Base-by-base conservation (phyloP, 2,329 filamentous ascomycete species). In the Mycogone perniciosa region DNA sequence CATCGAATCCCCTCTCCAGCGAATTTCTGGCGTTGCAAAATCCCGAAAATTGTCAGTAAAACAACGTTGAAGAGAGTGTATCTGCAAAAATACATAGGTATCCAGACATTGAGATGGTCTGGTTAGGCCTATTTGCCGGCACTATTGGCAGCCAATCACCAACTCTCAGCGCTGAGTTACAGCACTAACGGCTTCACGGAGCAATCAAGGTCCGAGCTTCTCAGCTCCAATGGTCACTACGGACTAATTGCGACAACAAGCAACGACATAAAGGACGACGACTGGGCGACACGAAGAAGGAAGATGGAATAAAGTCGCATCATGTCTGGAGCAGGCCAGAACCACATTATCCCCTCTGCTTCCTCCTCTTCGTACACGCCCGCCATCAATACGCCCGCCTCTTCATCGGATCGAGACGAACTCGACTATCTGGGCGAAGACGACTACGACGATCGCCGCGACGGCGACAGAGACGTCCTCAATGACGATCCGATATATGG, bases 401-500 rank as follows among this genome's bases (percentile, higher is more conserved):
- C 59, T 9, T 52, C 64, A 50, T 71, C 72, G 56, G 65, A 70
- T 57, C 67, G 67, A 57, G 76, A 79, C 63, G 72, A 82, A 50
- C 63, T 75, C 56, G 71, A 75, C 60, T 64, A 71, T 42, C 63
- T 74, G 37, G 65, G 65, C 55, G 61, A 64, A 48, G 62, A 64
- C 55, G 71, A 76, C 58, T 70, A 76, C 54, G 55, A 64, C 54
- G 48, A 54, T 50, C 61, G 50, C 52, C 60, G 60, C 47, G 54
- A 58, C 57, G 57, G 41, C 51, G 56, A 61, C 38, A 60, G 60
- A 47, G 64, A 67, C 46, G 56, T 81, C 34, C 70, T 85, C 48
- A 71, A 70, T 40, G 73, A 80, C 44, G 81, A 85, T 62, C 80
- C 82, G 20, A 67, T 84, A 52, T 70, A 73, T 49, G 68, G 72